phyloP scores from a whole-genome alignment of 2,329 filamentous ascomycete genomes.

The Phialophora verrucosa region DNA sequence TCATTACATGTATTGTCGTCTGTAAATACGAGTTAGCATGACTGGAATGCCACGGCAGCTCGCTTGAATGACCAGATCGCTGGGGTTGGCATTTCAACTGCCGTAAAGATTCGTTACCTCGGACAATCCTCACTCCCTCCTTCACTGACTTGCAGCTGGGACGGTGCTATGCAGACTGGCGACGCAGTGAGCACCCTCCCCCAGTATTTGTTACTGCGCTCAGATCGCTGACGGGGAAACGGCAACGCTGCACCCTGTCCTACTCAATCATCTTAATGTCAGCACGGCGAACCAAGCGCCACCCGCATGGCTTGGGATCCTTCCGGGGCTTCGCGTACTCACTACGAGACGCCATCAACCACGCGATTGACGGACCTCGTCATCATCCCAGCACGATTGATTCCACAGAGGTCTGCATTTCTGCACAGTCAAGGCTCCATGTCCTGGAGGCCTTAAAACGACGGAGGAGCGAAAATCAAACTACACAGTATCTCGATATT shows the following conservation, averaged over 20 bases:
- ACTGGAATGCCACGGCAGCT: neutral
- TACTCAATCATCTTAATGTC: no score
- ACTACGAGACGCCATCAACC: neutral
- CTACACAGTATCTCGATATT: neutral
- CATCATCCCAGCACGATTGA: neutral
- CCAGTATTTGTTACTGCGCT: neutral
- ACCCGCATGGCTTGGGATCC: neutral
- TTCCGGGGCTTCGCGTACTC: neutral
- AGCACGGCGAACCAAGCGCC: neutral
- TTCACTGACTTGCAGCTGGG: neutral
- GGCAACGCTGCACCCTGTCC: no score
- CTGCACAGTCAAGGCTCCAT: neutral
- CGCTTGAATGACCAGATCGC: no score
- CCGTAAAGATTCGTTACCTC: neutral
- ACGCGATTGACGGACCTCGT: neutral
- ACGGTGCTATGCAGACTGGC: neutral
- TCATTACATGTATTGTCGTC: neutral
- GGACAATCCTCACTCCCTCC: neutral
- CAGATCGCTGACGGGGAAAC: neutral
- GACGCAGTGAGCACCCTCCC: neutral
- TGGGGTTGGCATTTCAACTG: neutral
- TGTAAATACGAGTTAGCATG: neutral
- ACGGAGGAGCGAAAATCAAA: neutral
- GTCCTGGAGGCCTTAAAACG: neutral
- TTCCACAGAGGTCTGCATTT: neutral